Conservation (phyloP, 1,284 basidiomycete species). For the Stygiomarasmius scandens region DNA sequence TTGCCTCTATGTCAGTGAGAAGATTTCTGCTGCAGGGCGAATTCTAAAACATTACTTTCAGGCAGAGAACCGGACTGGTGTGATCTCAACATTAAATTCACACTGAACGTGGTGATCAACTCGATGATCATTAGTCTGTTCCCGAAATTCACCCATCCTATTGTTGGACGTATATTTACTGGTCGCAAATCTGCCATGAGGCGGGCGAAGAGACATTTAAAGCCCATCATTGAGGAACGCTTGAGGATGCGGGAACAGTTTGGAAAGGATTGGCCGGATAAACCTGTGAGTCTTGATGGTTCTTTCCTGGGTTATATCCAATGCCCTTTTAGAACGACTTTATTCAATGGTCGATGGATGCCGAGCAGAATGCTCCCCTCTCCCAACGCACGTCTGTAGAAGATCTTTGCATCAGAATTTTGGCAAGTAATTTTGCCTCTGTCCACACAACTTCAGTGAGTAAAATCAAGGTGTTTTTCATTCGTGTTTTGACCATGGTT, state of each 20-base stretch:
- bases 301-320: too few species aligned
- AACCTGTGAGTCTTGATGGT: slow-evolving; percentile 11
- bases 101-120: slow-evolving; percentile 5
- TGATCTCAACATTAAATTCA: slow-evolving; percentile 14
- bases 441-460: slow-evolving; percentile 12
- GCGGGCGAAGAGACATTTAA: slow-evolving; percentile 6
- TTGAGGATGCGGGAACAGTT: slow-evolving; percentile 17
- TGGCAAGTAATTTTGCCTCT: slow-evolving; percentile 6
- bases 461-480: not conserved
- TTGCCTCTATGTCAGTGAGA: slow-evolving; percentile 22
- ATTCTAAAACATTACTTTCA: not conserved
- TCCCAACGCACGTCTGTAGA: not conserved
- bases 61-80: slow-evolving; percentile 14
- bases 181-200: slow-evolving; percentile 1
- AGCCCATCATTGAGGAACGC: slow-evolving; percentile 17
- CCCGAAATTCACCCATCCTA: slow-evolving; percentile 10
- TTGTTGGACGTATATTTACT: slow-evolving; percentile 17
- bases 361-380: slow-evolving; percentile 11
- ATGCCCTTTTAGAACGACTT: not conserved
- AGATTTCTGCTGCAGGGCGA: not conserved
- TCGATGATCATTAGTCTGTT: not conserved
- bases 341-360: slow-evolving; percentile 2
- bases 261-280: slow-evolving; percentile 18
- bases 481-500: not conserved
- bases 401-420: not conserved